phyloP scores from a whole-genome alignment of 441 rosid genomes.

The Omphalea diandra region DNA sequence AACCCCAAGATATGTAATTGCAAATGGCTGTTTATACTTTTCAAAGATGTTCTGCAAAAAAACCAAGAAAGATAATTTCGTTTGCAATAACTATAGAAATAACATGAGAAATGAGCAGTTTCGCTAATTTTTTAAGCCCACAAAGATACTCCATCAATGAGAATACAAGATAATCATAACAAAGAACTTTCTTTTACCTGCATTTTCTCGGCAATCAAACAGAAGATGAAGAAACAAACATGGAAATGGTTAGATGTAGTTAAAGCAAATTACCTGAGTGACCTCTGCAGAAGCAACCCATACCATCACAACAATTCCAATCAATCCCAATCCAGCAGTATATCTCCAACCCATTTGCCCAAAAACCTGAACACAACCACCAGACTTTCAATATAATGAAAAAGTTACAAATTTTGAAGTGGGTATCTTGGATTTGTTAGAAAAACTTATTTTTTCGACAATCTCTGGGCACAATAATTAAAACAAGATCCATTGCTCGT shows the following conservation, averaged over 20 bases:
- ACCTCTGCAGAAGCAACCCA: conserved; percentile 70
- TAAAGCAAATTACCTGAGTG: conserved; percentile 44
- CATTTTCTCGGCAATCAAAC: neutral
- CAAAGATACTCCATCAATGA: too few relatives aligned
- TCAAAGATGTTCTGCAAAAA: conserved; percentile 49
- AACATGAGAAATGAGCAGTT: neutral
- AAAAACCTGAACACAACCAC: conserved; percentile 5
- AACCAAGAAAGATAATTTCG: too few relatives aligned
- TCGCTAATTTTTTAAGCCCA: too few relatives aligned
- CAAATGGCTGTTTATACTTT: conserved; percentile 58
- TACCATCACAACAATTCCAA: conserved; percentile 46
- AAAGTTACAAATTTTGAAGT: conserved; percentile 1
- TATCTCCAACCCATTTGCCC: conserved; percentile 56
- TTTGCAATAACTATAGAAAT: neutral
- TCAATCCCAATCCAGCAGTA: conserved; percentile 50
- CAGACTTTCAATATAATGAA: neutral
- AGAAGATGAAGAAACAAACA: conserved; percentile 1
- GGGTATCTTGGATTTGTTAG: conserved; percentile 21
- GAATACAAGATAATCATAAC: too few relatives aligned
- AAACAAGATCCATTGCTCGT: neutral
- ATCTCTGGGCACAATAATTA: neutral
- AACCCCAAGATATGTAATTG: conserved; percentile 55
- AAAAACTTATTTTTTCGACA: conserved; percentile 14
- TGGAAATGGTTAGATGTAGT: neutral
- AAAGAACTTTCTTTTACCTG: neutral